Base-by-base conservation (phyloP, 768 basidiomycete genomes). In the Gloeopeniophorella convolvens region DNA sequence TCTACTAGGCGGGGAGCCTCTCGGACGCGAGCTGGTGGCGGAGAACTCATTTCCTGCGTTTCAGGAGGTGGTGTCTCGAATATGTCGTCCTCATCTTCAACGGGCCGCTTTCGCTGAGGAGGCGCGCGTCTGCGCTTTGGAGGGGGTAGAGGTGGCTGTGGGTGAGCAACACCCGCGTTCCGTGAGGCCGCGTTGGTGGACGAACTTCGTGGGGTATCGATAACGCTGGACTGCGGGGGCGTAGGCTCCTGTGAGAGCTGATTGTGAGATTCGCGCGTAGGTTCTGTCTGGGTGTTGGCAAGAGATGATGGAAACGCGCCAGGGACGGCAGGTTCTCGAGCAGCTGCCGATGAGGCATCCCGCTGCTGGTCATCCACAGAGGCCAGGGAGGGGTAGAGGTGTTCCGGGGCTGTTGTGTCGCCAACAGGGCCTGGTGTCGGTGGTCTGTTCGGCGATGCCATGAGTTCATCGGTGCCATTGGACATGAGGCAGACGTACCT, bases 1-100 rank as follows among this genome's bases (percentile, higher is more conserved):
- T 62, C 58, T 15, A 54, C 50, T 5, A 61, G 48, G 9, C 58
- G 57, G 21, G 63, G 63, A 3, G 55, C 58, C 43, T 58, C 53
- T 21, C 56, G 54, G 9, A 21, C 26, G 34, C 36, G 16, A 13
- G 27, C 4, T 39, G 16, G 26, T 16, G 20, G 24, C 2, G 20
- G 39, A 12, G 51, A 9, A 28, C 24, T 42, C 21, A 32, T 20
- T 26, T 12, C 36, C 5, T 10, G 37, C 12, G 27, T 31, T 32
- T 26, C 40, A 32, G 51, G 37, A 13, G 54, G 41, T n/a, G 54
- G 33, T 12, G 39, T 46, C 39, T 33, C 10, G 32, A 55, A 55
- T 13, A 53, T 42, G 28, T 45, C 51, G 5, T 55, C 50, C 11
- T 52, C 50, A 20, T 37, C 40, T 10, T 30, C 28, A 3, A 27